phyloP scores from a whole-genome alignment of 2,329 filamentous ascomycete species.

The Conoideocrella luteorostrata region DNA sequence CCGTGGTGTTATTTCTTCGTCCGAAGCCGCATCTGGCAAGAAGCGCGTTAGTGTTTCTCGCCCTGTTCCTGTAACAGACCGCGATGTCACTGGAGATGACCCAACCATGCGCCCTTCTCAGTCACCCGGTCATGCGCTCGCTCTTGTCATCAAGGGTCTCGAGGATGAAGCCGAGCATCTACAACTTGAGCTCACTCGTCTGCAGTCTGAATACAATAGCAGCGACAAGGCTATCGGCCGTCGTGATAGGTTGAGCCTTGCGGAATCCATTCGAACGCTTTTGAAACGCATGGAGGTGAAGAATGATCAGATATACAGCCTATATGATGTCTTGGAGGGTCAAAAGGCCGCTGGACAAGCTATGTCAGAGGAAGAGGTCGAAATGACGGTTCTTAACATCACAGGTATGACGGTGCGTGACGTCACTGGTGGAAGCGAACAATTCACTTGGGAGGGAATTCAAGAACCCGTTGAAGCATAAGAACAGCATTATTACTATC shows the following conservation, averaged over 20 bases:
- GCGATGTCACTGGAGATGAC: slow-evolving; percentile 42
- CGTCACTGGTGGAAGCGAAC: slow-evolving; percentile 29
- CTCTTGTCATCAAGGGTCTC: slow-evolving; percentile 75
- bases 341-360: slow-evolving; percentile 61
- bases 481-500: not conserved
- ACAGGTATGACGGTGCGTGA: slow-evolving; percentile 39
- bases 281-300: slow-evolving; percentile 63
- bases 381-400: slow-evolving; percentile 56
- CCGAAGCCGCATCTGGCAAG: slow-evolving; percentile 37
- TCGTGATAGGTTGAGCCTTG: slow-evolving; percentile 55
- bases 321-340: slow-evolving; percentile 79
- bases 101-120: slow-evolving; percentile 60
- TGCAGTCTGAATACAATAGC: slow-evolving; percentile 56
- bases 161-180: slow-evolving; percentile 75
- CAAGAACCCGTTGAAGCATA: slow-evolving; percentile 18
- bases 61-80: slow-evolving; percentile 61
- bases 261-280: slow-evolving; percentile 54
- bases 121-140: slow-evolving; percentile 64
- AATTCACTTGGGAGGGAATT: slow-evolving; percentile 37
- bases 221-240: slow-evolving; percentile 62
- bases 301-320: slow-evolving; percentile 71
- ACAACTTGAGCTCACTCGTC: slow-evolving; percentile 59
- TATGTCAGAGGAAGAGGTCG: slow-evolving; percentile 57
- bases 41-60: slow-evolving; percentile 57
- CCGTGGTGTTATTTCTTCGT: slow-evolving; percentile 29